phyloP scores from a whole-genome alignment of 371 early-diverging fungal species.

The Ordospora colligata region DNA sequence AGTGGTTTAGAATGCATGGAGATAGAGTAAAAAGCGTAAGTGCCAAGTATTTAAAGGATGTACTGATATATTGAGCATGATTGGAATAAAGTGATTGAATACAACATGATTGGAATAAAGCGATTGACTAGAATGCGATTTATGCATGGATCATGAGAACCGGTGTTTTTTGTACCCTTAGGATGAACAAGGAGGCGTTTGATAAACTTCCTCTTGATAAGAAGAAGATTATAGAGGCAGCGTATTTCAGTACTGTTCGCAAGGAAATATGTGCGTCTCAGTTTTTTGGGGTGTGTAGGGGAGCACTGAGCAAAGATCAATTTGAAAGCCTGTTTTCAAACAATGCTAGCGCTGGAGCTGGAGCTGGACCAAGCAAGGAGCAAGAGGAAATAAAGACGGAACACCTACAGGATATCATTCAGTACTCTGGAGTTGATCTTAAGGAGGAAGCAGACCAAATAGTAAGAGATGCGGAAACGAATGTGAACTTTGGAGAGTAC shows the following conservation, averaged over 20 bases:
- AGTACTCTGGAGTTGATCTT: slow-evolving; percentile 61
- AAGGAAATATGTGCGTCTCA: slow-evolving; percentile 47
- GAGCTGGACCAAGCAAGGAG: not conserved
- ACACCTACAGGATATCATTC: slow-evolving; percentile 61
- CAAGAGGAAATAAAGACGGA: slow-evolving; percentile 60
- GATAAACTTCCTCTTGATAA: slow-evolving; percentile 43
- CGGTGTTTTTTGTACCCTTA: slow-evolving; percentile 17
- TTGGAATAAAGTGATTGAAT: not conserved
- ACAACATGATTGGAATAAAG: no score
- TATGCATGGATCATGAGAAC: not conserved
- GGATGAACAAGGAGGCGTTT: slow-evolving; percentile 53
- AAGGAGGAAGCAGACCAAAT: slow-evolving; percentile 61
- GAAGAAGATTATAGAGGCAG: slow-evolving; percentile 48
- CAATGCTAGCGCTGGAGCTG: not conserved
- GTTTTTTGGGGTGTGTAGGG: slow-evolving; percentile 43
- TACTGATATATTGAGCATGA: slow-evolving; percentile 3
- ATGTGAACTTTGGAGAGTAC: slow-evolving; percentile 27
- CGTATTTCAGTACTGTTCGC: slow-evolving; percentile 28
- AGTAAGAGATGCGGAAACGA: slow-evolving; percentile 46
- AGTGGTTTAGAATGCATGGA: not conserved
- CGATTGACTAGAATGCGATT: not conserved
- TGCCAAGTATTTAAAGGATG: not conserved
- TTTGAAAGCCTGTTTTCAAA: slow-evolving; percentile 38
- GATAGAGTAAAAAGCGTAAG: not conserved
- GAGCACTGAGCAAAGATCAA: slow-evolving; percentile 19